Conservation (phyloP, 805 yeast species). For the Candida easanensis region DNA sequence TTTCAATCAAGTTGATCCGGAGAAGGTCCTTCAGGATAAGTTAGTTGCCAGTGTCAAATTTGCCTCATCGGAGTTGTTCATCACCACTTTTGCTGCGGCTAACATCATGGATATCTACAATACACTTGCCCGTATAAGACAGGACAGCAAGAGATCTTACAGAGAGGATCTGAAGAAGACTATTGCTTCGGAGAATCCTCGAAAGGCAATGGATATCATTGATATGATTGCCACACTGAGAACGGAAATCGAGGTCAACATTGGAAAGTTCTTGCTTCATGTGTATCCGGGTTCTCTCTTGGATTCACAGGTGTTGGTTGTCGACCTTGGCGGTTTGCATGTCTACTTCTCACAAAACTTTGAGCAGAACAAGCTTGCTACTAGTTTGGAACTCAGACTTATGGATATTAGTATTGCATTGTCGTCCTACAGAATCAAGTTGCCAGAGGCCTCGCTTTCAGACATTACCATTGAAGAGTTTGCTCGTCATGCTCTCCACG, state of each 20-base stretch:
- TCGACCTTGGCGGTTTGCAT: slow-evolving; percentile 52
- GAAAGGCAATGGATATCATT: slow-evolving; percentile 24
- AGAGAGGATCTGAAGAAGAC: slow-evolving; percentile 71
- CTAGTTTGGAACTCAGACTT: slow-evolving; percentile 58
- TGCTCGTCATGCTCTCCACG: slow-evolving; percentile 50
- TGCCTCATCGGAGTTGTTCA: slow-evolving; percentile 54
- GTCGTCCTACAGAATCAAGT: slow-evolving; percentile 51
- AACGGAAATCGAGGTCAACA: slow-evolving; percentile 62
- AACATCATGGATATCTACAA: slow-evolving; percentile 75
- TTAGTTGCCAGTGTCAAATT: slow-evolving; percentile 50
- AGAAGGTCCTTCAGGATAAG: slow-evolving; percentile 52
- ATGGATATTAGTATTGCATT: slow-evolving; percentile 66
- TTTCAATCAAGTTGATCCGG: slow-evolving; percentile 60
- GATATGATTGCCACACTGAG: slow-evolving; percentile 42
- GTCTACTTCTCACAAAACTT: slow-evolving; percentile 50
- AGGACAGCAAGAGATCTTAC: slow-evolving; percentile 71
- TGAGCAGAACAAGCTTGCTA: slow-evolving; percentile 37
- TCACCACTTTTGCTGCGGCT: slow-evolving; percentile 85
- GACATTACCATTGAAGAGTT: slow-evolving; percentile 52
- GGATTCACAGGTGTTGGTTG: slow-evolving; percentile 72
- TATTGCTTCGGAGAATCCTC: slow-evolving; percentile 1
- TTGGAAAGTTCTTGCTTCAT: slow-evolving; percentile 56
- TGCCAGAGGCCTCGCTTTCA: slow-evolving; percentile 47
- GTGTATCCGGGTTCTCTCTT: slow-evolving; percentile 80
- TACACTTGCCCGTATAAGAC: slow-evolving; percentile 65